phyloP scores from a whole-genome alignment of 345 rosid genomes.

The Punica granatum region DNA sequence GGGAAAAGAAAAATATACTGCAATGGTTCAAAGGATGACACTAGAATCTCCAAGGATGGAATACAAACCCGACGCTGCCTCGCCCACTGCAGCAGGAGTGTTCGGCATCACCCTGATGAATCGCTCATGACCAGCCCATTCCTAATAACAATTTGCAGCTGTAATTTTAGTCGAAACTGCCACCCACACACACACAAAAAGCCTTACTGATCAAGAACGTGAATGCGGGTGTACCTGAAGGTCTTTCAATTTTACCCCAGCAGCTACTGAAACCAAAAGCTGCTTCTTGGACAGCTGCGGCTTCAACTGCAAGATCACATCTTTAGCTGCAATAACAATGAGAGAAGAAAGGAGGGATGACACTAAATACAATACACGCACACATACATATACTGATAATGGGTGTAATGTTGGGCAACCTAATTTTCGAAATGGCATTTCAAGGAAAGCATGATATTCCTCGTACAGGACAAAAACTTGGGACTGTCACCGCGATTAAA shows the following conservation, averaged over 20 bases:
- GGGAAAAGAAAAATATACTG: background rate
- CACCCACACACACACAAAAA: background rate
- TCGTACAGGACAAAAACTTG: no score
- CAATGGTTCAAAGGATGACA: background rate
- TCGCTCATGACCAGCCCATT: conserved; percentile 77
- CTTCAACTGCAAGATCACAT: conserved; percentile 49
- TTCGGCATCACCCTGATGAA: conserved; percentile 89
- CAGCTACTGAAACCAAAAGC: conserved; percentile 90
- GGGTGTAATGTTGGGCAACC: no score
- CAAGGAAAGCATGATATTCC: background rate
- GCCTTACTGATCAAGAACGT: background rate
- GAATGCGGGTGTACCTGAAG: conserved; percentile 46
- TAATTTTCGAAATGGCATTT: no score
- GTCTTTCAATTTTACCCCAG: conserved; percentile 74
- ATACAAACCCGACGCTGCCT: conserved; percentile 68
- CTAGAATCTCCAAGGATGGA: background rate
- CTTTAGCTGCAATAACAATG: conserved; percentile 41
- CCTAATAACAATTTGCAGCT: conserved; percentile 26
- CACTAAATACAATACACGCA: no score
- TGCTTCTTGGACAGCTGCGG: conserved; percentile 53
- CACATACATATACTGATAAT: no score
- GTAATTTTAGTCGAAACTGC: no score
- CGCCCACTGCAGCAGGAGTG: conserved; percentile 84
- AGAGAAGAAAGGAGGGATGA: background rate
- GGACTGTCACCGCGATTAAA: no score